Evolutionary conservation across 2,329 filamentous ascomycete genomes (phyloP), one percentile per base, ranked within the genome.

Genomic region (Fusarium praegraminearum): DNA sequence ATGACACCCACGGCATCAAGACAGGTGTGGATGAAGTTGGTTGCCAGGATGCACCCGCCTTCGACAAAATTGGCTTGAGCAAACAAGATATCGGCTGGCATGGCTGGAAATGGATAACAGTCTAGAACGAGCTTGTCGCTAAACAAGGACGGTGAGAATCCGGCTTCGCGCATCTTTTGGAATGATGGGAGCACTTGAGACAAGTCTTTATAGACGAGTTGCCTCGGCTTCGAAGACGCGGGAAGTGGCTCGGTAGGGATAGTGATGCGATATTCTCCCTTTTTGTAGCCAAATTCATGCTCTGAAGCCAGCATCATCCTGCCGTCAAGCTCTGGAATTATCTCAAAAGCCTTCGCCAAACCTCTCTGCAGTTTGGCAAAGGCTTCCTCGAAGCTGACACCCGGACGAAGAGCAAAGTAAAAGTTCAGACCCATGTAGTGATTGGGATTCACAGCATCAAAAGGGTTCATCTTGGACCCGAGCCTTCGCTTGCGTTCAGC

Each of bases 391-490:
- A 52, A 61, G 5, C 30, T n/a, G 0, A 61, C 9, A 0, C 36
- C 58, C 3, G 36, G 36, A 1, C 5, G 5, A 16, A 61, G 44
- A 9, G 58, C 55, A 15, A 61, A 61, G 43, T 61, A 61, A 9
- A 61, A 61, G 30, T 60, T 61, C 20, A 61, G 36, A 2, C 58
- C 58, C 58, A 61, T 60, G 4, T 61, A 61, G 9, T 61, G 56
- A 32, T 61, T 61, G 20, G 58, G 58, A 3, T 61, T 61, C 6
- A 61, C 56, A 5, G 56, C 58, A n/a, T 61, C 56, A 1, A 52
- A 61, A 0, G 56, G 55, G 13, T 52, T 61, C 58, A 61, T 61
- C 7, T 61, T 61, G 0, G 30, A 60, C 1, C 56, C 58, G 7
- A 61, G 24, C 0, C 36, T 56, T 1, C 56, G 56, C n/a, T 61